Conservation (phyloP, 129 eudicot genomes). For the Chrysanthemum seticuspe region DNA sequence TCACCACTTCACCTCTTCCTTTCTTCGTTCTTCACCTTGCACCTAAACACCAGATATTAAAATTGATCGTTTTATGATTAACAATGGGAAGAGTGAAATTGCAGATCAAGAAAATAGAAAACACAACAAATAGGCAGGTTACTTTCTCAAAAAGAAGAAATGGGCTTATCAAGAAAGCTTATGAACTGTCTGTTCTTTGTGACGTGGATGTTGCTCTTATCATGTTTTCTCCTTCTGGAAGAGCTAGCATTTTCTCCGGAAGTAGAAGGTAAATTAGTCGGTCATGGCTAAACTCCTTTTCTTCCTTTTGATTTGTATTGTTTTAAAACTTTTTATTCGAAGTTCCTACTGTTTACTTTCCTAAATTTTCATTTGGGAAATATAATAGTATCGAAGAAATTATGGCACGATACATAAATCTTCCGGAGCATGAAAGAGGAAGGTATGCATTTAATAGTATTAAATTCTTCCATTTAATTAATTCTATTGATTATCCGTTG, state of each 20-base stretch:
- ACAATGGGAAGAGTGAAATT: conserved; percentile 80
- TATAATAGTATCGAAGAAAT: conserved; percentile 65
- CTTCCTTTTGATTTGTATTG: background rate
- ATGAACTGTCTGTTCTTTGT: conserved; percentile 82
- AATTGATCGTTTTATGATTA: conserved; percentile 12
- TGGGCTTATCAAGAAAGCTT: conserved; percentile 89
- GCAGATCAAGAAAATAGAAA: conserved; percentile 85
- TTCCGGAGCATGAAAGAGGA: conserved; percentile 86
- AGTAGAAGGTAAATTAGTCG: conserved; percentile 40
- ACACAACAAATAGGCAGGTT: conserved; percentile 84
- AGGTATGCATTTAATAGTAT: conserved; percentile 36
- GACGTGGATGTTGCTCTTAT: conserved; percentile 91
- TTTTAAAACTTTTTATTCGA: background rate
- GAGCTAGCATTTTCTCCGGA: conserved; percentile 75
- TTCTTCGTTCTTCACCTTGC: conserved; percentile 13
- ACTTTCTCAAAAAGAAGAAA: conserved; percentile 90
- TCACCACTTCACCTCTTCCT: conserved; percentile 30
- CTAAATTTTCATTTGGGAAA: background rate
- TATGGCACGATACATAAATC: conserved; percentile 58
- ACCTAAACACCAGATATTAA: conserved; percentile 12
- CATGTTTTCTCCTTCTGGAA: conserved; percentile 91
- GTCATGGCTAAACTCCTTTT: background rate
- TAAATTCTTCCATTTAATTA: conserved; percentile 1
- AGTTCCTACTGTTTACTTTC: conserved; percentile 13
- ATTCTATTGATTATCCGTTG: conserved; percentile 13